Evolutionary conservation across 164 flowering plant genomes (phyloP), one percentile per base, ranked within the genome.

Genomic region (Amborella trichopoda): DNA sequence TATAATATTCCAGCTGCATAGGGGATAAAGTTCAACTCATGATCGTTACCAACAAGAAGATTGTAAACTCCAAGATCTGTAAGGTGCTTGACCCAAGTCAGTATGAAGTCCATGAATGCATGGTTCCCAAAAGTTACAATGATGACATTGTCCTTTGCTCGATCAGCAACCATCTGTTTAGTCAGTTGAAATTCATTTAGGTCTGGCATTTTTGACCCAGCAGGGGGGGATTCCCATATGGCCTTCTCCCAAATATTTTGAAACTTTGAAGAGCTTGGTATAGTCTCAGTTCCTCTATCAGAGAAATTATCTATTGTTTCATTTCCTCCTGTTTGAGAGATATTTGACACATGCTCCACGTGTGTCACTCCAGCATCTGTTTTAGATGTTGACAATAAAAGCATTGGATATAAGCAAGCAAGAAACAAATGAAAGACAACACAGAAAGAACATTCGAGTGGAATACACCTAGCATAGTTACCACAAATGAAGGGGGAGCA

Each of bases 51-150:
- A 48, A 93, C 94, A 26, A 93, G 83, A 61, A 88, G 70, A 69
- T 93, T 88, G 8, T 77, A 73, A 28, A 88, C 52, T 19, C 78
- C 77, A 38, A 88, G 65, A 59, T 82, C 95, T 3, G 91, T 78
- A 71, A 83, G 67, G 63, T 79, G 99, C 36, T 74, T 85, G 44
- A 85, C 96, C 99, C 99, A 93, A 36, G 74, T 82, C 39, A 88
- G 65, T 59, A 93, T 77, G 56, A 93, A 93, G 62, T 93, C 99
- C 94, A 81, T 77, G 64, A 93, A 88, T 0, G 99, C 99, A 67
- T 69, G 79, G 71, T 93, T 93, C 26, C 99, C 99, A 59, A 93
- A 93, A 26, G 99, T 93, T 51, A 88, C 87, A 36, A 88, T 63
- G 20, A 93, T 63, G 26, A 82, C 61, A 52, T 93, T 88, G 46